Percentiles rank a stretch among this genome's conserved stretches.
These are phyloP conservation scores for Plasmodium vivax DNA, from an alignment of 169 alveolate species.

Conservation along the genomic window DNA sequence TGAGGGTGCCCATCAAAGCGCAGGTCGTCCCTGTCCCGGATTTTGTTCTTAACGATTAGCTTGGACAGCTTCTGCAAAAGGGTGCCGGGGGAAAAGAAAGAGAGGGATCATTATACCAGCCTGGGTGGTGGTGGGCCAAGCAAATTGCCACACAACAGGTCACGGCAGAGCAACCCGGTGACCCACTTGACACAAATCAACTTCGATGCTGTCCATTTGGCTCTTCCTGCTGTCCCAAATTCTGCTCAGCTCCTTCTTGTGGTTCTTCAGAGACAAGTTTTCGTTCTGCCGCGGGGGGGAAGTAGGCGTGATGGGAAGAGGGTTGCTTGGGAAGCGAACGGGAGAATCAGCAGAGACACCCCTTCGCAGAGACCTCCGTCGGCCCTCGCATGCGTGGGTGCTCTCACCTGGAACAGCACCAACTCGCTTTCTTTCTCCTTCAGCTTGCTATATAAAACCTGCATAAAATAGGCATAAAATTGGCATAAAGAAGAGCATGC, in stretches of 20 bases:
- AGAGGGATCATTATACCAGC: background rate
- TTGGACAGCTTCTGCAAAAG: conserved; percentile 22
- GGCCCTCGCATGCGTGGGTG: background rate
- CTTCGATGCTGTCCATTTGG: conserved; percentile 37
- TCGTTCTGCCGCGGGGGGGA: conserved; percentile 17
- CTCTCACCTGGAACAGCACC: conserved; percentile 23
- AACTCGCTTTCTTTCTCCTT: conserved; percentile 41
- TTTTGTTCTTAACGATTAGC: conserved; percentile 15
- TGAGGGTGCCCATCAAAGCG: conserved; percentile 67
- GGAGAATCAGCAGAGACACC: background rate
- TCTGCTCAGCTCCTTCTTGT: background rate
- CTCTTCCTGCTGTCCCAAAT: conserved; percentile 4
- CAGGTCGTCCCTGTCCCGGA: conserved; percentile 38
- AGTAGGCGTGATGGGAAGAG: background rate
- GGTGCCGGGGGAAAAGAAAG: background rate
- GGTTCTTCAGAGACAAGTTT: conserved; percentile 25
- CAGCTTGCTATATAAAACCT: conserved; percentile 42
- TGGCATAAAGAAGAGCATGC: background rate
- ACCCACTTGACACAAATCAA: conserved; percentile 7
- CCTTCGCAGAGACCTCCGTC: background rate
- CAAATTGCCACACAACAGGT: background rate
- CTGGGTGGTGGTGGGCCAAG: background rate
- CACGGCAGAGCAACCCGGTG: background rate
- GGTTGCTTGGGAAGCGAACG: background rate
- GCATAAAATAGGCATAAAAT: background rate